These are phyloP conservation scores for Penicillium flavigenum DNA, from an alignment of 495 filamentous ascomycete genomes.

Conservation along the genomic window DNA sequence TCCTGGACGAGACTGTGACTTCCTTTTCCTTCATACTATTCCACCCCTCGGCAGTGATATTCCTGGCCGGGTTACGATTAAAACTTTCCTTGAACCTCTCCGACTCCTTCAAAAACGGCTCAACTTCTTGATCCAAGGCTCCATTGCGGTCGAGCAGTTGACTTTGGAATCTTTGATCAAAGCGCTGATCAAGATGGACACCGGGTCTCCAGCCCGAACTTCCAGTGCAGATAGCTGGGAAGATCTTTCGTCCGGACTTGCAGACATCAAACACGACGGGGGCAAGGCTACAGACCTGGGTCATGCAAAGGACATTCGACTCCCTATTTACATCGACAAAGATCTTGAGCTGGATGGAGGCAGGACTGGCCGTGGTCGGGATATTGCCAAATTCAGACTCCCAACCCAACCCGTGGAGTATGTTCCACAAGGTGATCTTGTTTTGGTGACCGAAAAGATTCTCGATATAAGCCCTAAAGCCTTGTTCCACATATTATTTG, in stretches of 20 bases:
- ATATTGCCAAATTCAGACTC: conserved; percentile 75
- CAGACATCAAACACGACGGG: conserved; percentile 42
- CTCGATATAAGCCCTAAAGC: conserved; percentile 90
- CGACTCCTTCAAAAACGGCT: conserved; percentile 77
- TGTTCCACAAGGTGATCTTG: conserved; percentile 76
- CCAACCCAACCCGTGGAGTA: conserved; percentile 80
- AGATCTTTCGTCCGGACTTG: conserved; percentile 61
- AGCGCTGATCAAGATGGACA: conserved; percentile 66
- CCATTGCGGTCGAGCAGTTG: conserved; percentile 62
- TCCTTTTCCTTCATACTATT: conserved; percentile 83
- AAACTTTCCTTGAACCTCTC: conserved; percentile 88
- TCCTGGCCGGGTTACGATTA: conserved; percentile 75
- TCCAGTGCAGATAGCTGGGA: conserved; percentile 93
- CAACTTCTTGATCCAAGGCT: conserved; percentile 77
- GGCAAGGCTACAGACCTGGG: conserved; percentile 25
- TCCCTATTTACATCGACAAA: conserved; percentile 62
- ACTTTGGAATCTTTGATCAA: conserved; percentile 63
- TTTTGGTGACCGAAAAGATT: conserved; percentile 65
- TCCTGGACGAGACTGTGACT: conserved; percentile 87
- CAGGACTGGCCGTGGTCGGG: conserved; percentile 45
- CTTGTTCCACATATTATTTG: conserved; percentile 92
- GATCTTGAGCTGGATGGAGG: conserved; percentile 52
- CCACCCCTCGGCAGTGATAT: conserved; percentile 57
- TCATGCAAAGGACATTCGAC: conserved; percentile 54
- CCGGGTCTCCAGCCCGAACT: conserved; percentile 57